A percentile compares a stretch with the other conserved stretches of the same genome.
Conservation (phyloP, 371 early-diverging fungal species). For the Mortierella sp. region DNA sequence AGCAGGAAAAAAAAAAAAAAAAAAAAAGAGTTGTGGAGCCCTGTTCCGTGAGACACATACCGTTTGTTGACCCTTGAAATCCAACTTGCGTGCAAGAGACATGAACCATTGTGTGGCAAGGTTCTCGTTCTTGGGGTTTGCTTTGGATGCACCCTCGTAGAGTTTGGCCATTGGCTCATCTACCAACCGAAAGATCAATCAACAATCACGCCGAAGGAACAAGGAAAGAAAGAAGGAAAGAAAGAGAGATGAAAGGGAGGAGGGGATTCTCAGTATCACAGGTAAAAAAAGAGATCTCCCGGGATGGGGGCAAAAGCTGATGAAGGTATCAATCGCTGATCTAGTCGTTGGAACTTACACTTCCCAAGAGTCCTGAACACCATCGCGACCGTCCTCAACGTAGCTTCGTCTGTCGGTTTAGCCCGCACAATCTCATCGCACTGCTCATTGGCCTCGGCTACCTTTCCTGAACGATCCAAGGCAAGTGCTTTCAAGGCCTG, state of each 20-base stretch:
- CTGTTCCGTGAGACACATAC: slow-evolving; percentile 33
- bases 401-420: slow-evolving; percentile 76
- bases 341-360: too few species aligned
- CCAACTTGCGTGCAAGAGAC: slow-evolving; percentile 78
- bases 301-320: too few species aligned
- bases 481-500: slow-evolving; percentile 89
- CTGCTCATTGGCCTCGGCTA: slow-evolving; percentile 76
- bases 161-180: slow-evolving; percentile 75
- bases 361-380: slow-evolving; percentile 71
- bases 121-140: slow-evolving; percentile 78
- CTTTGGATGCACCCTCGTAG: slow-evolving; percentile 76
- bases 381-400: slow-evolving; percentile 79
- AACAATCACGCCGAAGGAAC: neutral
- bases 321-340: too few species aligned
- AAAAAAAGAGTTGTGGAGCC: neutral
- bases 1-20: neutral
- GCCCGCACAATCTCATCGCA: slow-evolving; percentile 75
- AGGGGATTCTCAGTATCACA: neutral
- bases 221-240: neutral
- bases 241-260: neutral
- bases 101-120: slow-evolving; percentile 85
- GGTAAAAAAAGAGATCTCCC: slow-evolving; percentile 8
- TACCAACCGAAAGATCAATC: slow-evolving; percentile 28
- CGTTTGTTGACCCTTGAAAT: slow-evolving; percentile 82
- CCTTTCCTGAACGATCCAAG: slow-evolving; percentile 72